These are phyloP conservation scores for Ogataea angusta DNA, from an alignment of 805 yeast species.

Conservation along the genomic window DNA sequence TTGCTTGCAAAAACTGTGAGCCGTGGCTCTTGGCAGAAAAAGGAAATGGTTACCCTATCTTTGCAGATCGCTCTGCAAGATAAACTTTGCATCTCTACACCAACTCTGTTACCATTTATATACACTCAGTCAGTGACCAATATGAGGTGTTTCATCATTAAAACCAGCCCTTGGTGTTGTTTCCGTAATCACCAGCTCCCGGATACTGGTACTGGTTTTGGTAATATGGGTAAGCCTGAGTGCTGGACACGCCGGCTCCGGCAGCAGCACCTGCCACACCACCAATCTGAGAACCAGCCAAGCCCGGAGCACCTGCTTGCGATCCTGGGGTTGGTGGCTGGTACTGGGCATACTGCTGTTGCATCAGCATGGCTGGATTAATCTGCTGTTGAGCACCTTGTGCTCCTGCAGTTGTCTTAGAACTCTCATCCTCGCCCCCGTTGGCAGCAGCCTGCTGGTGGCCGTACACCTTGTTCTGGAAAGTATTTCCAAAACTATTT, in stretches of 20 bases:
- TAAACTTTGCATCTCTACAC: conserved; percentile 20
- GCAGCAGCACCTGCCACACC: conserved; percentile 18
- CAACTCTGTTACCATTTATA: conserved; percentile 23
- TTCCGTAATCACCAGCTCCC: conserved; percentile 21
- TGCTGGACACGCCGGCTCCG: conserved; percentile 12
- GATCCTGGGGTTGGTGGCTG: conserved; percentile 16
- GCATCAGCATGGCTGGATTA: conserved; percentile 24
- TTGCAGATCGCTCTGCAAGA: background rate
- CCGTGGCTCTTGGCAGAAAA: background rate
- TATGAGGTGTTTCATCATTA: conserved; percentile 2
- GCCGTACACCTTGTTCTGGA: conserved; percentile 28
- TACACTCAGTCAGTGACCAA: conserved; percentile 4
- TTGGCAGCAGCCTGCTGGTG: conserved; percentile 25
- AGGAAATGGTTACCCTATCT: background rate
- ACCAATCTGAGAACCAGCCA: conserved; percentile 17
- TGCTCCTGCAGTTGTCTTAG: conserved; percentile 12
- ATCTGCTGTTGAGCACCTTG: conserved; percentile 20
- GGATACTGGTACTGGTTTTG: conserved; percentile 25
- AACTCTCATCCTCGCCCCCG: conserved; percentile 15
- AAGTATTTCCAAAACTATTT: conserved; percentile 21
- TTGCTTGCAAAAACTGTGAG: conserved; percentile 8
- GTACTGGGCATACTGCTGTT: conserved; percentile 26
- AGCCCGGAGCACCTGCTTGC: conserved; percentile 15
- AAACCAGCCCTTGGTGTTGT: conserved; percentile 27
- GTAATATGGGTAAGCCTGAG: conserved; percentile 24